Conservation (phyloP, 371 early-diverging fungal species). For the Rhizopus arrhizus region DNA sequence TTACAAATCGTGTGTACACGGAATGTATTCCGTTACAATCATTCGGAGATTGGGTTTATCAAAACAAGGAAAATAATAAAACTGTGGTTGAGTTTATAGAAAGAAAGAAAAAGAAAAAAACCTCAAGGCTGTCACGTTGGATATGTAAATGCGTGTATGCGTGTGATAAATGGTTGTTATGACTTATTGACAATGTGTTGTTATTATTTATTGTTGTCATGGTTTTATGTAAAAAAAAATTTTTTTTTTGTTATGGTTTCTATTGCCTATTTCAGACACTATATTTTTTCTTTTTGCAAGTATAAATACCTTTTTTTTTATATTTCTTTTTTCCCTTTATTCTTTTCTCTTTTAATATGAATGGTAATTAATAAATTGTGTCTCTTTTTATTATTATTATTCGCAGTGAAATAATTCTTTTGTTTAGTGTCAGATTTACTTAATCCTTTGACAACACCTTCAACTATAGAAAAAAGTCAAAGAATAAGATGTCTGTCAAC, state of each 20-base stretch:
- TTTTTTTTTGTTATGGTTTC: not conserved
- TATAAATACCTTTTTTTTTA: constrained; percentile 1
- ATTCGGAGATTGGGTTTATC: not conserved
- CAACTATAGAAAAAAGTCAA: not conserved
- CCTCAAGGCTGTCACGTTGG: not conserved
- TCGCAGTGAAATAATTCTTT: not conserved
- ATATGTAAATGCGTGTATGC: not conserved
- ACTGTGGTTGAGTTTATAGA: not conserved
- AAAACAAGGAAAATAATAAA: not conserved
- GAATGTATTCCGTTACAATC: constrained; percentile 5
- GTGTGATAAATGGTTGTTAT: not conserved
- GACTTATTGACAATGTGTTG: not conserved
- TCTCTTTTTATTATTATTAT: not conserved
- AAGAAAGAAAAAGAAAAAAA: not conserved
- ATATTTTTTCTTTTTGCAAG: not conserved
- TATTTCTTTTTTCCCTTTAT: not conserved
- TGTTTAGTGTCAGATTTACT: constrained; percentile 25
- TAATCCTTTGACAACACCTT: constrained; percentile 17
- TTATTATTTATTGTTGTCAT: not conserved
- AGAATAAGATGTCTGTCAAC: constrained; percentile 27
- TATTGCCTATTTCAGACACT: not conserved
- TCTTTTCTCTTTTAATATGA: constrained; percentile 3
- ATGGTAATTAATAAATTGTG: not conserved
- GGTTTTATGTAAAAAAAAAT: not conserved
- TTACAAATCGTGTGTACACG: not conserved